Evolutionary conservation across 495 filamentous ascomycete genomes (phyloP).

Genomic region (Daldinia bambusicola): DNA sequence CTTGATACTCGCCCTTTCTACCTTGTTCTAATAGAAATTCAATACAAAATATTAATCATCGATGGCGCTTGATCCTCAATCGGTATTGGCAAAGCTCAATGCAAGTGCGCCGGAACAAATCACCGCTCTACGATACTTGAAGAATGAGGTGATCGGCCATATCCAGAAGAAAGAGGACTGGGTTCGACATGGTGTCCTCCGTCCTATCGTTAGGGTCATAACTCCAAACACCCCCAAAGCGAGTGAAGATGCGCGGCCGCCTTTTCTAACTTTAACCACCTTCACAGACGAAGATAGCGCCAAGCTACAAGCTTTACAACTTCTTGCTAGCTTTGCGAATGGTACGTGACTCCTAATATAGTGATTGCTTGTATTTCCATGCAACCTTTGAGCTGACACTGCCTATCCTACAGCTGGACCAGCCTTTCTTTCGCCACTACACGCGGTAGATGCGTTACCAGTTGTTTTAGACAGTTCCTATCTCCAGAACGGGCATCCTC

Average conservation of each 20-base stretch:
- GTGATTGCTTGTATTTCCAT: not conserved
- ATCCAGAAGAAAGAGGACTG: conserved; percentile 84
- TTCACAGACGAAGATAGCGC: conserved; percentile 68
- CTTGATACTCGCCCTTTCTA: not conserved
- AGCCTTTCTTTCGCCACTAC: conserved; percentile 77
- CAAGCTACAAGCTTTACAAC: conserved; percentile 79
- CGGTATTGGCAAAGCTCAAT: conserved; percentile 71
- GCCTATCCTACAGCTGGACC: conserved; percentile 73
- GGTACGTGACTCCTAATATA: conserved; percentile 61
- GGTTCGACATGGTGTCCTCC: conserved; percentile 74
- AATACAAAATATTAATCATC: conserved; percentile 17
- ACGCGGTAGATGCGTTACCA: conserved; percentile 71
- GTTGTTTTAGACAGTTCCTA: conserved; percentile 74
- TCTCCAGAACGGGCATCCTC: conserved; percentile 69
- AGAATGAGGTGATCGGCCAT: conserved; percentile 91
- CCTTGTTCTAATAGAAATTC: not conserved
- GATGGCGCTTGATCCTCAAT: conserved; percentile 48
- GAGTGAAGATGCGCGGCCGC: conserved; percentile 48
- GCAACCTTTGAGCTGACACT: conserved; percentile 31
- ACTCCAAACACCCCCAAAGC: conserved; percentile 48
- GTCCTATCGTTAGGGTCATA: conserved; percentile 72
- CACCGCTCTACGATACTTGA: conserved; percentile 73
- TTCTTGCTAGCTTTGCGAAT: conserved; percentile 84
- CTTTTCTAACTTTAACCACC: conserved; percentile 38
- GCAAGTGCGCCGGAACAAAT: conserved; percentile 71